Evolutionary conservation across 257 asterid species (phyloP).

Genomic region (Oldenlandia corymbosa): DNA sequence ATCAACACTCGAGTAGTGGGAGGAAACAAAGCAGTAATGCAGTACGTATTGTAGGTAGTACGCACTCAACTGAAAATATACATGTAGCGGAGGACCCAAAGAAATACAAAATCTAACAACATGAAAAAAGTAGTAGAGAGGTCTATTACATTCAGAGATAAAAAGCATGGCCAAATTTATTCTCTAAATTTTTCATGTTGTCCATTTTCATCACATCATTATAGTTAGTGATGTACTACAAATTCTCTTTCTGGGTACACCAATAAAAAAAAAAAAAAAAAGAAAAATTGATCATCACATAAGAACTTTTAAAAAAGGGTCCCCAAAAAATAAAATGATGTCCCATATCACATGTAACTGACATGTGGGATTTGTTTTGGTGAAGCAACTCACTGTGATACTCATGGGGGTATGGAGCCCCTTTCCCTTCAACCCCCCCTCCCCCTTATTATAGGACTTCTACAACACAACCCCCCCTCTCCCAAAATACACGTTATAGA

Average conservation of each 20-base stretch:
- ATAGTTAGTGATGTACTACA: constrained; percentile 12
- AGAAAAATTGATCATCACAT: constrained; percentile 15
- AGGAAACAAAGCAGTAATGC: not conserved
- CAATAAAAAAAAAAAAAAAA: too few species aligned
- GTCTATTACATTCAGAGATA: too few species aligned
- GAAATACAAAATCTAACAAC: constrained; percentile 2
- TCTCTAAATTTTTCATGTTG: too few species aligned
- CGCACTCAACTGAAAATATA: constrained; percentile 13
- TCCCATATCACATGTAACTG: constrained; percentile 36
- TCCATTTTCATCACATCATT: constrained; percentile 23
- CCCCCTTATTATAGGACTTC: too few species aligned
- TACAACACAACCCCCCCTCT: constrained; percentile 10
- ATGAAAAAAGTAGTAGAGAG: constrained; percentile 1
- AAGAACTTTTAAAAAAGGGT: constrained; percentile 12
- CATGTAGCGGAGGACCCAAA: not conserved
- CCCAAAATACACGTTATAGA: not conserved
- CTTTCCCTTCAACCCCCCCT: not conserved
- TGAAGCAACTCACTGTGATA: constrained; percentile 29
- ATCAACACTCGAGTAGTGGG: not conserved
- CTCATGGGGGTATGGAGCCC: constrained; percentile 23
- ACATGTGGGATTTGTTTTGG: constrained; percentile 33
- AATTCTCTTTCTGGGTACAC: constrained; percentile 19
- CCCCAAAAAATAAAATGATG: too few species aligned
- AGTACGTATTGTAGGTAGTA: not conserved
- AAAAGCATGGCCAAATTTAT: constrained; percentile 10